These are phyloP conservation scores for Daedalea quercina DNA, from an alignment of 768 basidiomycete genomes.

Conservation along the genomic window DNA sequence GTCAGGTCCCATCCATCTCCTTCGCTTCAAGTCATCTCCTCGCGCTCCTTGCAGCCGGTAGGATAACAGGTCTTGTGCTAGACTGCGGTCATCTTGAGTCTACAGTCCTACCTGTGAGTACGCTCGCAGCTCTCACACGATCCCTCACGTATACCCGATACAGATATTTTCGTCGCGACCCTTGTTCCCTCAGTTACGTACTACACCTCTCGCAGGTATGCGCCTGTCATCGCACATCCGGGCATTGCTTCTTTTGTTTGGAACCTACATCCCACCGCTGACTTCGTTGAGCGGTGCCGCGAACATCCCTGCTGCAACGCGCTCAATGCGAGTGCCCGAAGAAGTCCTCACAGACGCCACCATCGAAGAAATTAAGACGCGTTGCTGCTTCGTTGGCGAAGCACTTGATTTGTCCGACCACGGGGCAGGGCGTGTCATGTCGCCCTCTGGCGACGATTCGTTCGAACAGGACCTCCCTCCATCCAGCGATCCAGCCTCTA, in stretches of 20 bases:
- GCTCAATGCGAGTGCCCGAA: conserved; percentile 63
- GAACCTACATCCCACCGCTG: conserved; percentile 79
- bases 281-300: conserved; percentile 57
- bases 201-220: conserved; percentile 84
- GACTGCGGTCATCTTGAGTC: conserved; percentile 93
- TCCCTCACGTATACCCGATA: background rate
- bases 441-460: conserved; percentile 24
- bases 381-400: conserved; percentile 82
- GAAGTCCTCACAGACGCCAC: conserved; percentile 74
- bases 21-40: conserved; percentile 88
- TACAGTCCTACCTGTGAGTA: conserved; percentile 74
- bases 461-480: conserved; percentile 39
- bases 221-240: conserved; percentile 76
- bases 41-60: conserved; percentile 76
- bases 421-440: conserved; percentile 14
- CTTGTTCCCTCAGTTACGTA: conserved; percentile 72
- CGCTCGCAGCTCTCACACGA: background rate
- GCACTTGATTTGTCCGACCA: conserved; percentile 37
- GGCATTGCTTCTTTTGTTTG: conserved; percentile 77
- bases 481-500: conserved; percentile 40
- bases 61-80: conserved; percentile 89
- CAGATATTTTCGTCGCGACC: conserved; percentile 91
- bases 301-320: conserved; percentile 56
- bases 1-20: conserved; percentile 86
- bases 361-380: conserved; percentile 87